Percentiles rank a stretch among this genome's conserved stretches.
Conservation (phyloP, 1,284 basidiomycete genomes). For the Pterulicium gracile region DNA sequence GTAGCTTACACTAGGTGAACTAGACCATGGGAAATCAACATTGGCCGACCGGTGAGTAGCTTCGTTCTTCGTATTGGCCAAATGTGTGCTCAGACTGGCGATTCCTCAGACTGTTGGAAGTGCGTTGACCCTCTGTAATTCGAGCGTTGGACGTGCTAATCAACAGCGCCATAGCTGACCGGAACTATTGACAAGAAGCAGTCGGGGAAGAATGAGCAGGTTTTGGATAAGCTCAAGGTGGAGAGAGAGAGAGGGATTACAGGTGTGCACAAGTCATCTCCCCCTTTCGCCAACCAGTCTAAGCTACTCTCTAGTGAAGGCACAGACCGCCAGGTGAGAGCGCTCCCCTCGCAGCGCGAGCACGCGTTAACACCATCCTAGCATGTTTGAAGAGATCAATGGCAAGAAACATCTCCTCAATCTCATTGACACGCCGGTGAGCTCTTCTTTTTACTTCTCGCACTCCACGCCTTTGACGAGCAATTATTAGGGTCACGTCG, state of each 20-base stretch:
- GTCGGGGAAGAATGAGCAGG: constrained; percentile 70
- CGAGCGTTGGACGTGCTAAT: too few species aligned
- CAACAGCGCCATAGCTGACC: constrained; percentile 69
- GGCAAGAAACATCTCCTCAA: constrained; percentile 74
- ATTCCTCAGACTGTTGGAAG: too few species aligned
- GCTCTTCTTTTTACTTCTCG: constrained; percentile 14
- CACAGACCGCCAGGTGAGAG: constrained; percentile 76
- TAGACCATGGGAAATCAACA: constrained; percentile 89
- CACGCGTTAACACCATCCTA: constrained; percentile 19
- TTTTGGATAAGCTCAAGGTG: constrained; percentile 94
- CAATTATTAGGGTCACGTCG: constrained; percentile 74
- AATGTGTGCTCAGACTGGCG: too few species aligned
- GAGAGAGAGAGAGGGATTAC: constrained; percentile 93
- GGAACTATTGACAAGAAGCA: constrained; percentile 69
- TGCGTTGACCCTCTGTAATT: too few species aligned
- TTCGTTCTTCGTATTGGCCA: constrained; percentile 3
- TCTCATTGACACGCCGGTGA: constrained; percentile 90
- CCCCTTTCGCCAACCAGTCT: not conserved
- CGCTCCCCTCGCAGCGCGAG: not conserved
- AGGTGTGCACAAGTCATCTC: constrained; percentile 32
- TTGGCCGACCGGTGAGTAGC: constrained; percentile 68
- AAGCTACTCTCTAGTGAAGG: constrained; percentile 53
- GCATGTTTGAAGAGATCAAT: constrained; percentile 64
- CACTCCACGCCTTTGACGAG: not conserved
- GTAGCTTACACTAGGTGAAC: constrained; percentile 9